These are phyloP conservation scores for Myochromella boudieri DNA, from an alignment of 768 basidiomycete genomes.

Conservation along the genomic window DNA sequence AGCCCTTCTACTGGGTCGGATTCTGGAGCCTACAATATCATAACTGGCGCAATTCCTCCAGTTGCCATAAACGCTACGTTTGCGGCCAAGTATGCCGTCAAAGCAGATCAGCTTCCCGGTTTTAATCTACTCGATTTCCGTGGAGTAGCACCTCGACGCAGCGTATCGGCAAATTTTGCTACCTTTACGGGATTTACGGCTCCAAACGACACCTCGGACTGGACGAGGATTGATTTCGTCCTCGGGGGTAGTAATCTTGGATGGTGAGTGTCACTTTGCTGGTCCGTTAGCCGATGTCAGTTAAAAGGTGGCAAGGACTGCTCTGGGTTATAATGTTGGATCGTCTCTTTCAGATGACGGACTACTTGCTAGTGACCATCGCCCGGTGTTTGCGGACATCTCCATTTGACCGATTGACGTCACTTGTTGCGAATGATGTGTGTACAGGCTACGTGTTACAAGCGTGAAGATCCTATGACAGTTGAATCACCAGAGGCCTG, in stretches of 20 bases:
- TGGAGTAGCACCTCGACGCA: conserved; percentile 35
- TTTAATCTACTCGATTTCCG: conserved; percentile 49
- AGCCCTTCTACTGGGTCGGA: conserved; percentile 44
- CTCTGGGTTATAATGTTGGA: conserved; percentile 36
- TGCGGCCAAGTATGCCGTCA: conserved; percentile 37
- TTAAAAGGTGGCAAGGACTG: conserved; percentile 28
- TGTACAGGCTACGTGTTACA: too few relatives aligned
- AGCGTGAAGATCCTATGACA: too few relatives aligned
- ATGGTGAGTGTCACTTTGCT: conserved; percentile 35
- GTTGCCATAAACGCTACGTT: conserved; percentile 43
- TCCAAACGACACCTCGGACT: conserved; percentile 35
- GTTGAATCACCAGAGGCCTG: too few relatives aligned
- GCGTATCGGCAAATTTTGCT: conserved; percentile 44
- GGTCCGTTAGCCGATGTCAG: background rate
- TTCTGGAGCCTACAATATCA: conserved; percentile 50
- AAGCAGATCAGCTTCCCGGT: conserved; percentile 24
- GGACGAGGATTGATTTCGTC: conserved; percentile 50
- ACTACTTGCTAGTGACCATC: conserved; percentile 54
- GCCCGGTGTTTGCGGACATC: conserved; percentile 50
- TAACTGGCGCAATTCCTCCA: conserved; percentile 40
- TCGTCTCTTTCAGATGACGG: conserved; percentile 49
- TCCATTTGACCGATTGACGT: conserved; percentile 10
- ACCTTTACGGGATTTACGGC: conserved; percentile 52
- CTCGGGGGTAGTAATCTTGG: conserved; percentile 47
- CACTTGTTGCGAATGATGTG: too few relatives aligned